Percentiles rank a stretch among this genome's conserved stretches.
phyloP scores from a whole-genome alignment of 139 green algal species.

The Tetratostichococcus sp. region DNA sequence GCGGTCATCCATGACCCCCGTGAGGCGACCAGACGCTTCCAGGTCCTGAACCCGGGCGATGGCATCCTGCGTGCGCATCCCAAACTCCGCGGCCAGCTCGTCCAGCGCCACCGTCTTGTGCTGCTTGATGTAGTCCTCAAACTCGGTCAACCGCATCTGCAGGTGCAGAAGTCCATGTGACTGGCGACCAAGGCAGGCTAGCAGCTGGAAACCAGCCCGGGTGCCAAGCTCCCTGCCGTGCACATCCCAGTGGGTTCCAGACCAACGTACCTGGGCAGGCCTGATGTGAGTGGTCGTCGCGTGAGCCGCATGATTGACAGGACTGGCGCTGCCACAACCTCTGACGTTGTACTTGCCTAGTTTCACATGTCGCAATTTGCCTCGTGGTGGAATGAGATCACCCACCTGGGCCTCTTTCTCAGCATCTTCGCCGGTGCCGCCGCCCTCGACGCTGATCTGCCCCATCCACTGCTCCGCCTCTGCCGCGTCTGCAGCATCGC shows the following conservation, averaged over 20 bases:
- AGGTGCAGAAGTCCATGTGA: no score
- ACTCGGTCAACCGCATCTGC: slow-evolving; percentile 54
- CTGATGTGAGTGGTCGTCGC: no score
- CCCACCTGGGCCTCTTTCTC: slow-evolving; percentile 19
- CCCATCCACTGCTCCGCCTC: slow-evolving; percentile 80
- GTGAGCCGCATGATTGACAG: no score
- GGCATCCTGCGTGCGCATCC: slow-evolving; percentile 61
- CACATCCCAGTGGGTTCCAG: no score
- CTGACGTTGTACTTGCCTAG: no score
- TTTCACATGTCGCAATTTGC: no score
- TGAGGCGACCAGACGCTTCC: slow-evolving; percentile 70
- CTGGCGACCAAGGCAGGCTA: no score
- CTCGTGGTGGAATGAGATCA: neutral
- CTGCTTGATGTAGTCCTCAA: slow-evolving; percentile 64
- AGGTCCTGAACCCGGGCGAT: slow-evolving; percentile 71
- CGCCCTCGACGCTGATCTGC: slow-evolving; percentile 65
- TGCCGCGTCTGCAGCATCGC: slow-evolving; percentile 46
- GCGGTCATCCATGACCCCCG: slow-evolving; percentile 91
- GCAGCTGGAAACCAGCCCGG: neutral
- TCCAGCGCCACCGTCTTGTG: slow-evolving; percentile 86
- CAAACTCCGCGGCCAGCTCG: slow-evolving; percentile 82
- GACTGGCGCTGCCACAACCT: no score
- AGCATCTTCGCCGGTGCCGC: slow-evolving; percentile 41
- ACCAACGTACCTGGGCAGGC: no score
- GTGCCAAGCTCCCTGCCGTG: no score